A percentile compares a stretch with the other conserved stretches of the same genome.
phyloP scores from a whole-genome alignment of 352 stramenopile genomes.

The Globisporangium camurandrum region DNA sequence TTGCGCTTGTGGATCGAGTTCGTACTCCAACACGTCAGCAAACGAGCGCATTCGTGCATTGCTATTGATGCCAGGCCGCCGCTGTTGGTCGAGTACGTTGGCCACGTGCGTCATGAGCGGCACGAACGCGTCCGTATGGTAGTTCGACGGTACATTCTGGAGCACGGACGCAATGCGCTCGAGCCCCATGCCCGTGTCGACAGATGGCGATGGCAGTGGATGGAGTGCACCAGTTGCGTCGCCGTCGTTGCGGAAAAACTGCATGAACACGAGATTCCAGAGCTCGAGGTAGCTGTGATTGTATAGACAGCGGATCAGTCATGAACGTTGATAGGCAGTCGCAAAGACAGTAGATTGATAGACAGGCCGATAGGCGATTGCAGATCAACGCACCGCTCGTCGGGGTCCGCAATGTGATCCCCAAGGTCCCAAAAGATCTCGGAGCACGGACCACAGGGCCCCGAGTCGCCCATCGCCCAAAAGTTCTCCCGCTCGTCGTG shows the following conservation, averaged over 20 bases:
- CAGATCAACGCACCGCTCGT: slow-evolving; percentile 38
- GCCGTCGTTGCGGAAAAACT: slow-evolving; percentile 91
- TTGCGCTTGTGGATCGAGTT: slow-evolving; percentile 30
- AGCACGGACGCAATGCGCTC: slow-evolving; percentile 94
- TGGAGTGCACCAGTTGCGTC: slow-evolving; percentile 44
- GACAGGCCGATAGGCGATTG: too few relatives aligned
- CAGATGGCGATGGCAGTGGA: slow-evolving; percentile 85
- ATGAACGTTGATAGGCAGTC: too few relatives aligned
- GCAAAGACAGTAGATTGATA: too few relatives aligned
- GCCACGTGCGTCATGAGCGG: slow-evolving; percentile 70
- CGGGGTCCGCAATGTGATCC: slow-evolving; percentile 71
- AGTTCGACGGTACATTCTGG: slow-evolving; percentile 92
- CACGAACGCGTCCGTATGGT: slow-evolving; percentile 96
- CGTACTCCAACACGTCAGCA: slow-evolving; percentile 24
- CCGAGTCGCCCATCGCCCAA: slow-evolving; percentile 94
- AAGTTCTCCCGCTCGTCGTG: slow-evolving; percentile 93
- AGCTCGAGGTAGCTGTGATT: slow-evolving; percentile 87
- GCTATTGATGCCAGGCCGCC: slow-evolving; percentile 2
- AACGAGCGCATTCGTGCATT: slow-evolving; percentile 28
- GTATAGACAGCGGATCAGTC: too few relatives aligned
- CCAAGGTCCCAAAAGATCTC: slow-evolving; percentile 94
- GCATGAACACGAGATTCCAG: slow-evolving; percentile 98
- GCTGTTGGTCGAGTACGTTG: slow-evolving; percentile 32
- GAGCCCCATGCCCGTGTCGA: slow-evolving; percentile 97
- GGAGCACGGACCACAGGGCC: slow-evolving; percentile 90